Percentiles rank a stretch among this genome's conserved stretches.
Conservation (phyloP, 495 filamentous ascomycete genomes). For the Aspergillus saccharolyticus region DNA sequence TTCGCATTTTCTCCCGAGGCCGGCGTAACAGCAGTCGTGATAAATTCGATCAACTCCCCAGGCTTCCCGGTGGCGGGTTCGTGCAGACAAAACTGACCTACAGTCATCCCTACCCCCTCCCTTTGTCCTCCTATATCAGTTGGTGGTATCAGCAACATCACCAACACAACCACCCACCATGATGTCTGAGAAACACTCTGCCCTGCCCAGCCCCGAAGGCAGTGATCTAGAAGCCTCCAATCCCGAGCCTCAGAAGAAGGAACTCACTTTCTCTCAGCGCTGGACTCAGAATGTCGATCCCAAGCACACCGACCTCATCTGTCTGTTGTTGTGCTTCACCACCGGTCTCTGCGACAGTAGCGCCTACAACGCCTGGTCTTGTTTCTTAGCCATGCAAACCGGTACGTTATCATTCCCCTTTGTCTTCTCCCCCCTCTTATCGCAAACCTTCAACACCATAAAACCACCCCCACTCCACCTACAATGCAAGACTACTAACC, state of each 20-base stretch:
- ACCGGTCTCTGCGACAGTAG: slow-evolving; percentile 58
- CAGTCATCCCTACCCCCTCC: no score
- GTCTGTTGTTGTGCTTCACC: slow-evolving; percentile 51
- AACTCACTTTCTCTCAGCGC: background rate
- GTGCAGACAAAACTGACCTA: background rate
- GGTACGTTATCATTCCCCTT: slow-evolving; percentile 29
- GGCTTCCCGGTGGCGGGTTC: background rate
- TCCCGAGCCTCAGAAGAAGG: background rate
- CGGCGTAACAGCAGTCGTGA: background rate
- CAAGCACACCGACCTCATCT: slow-evolving; percentile 46
- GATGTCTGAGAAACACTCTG: background rate
- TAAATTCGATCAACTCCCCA: background rate
- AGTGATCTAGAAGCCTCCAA: background rate
- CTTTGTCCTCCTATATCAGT: background rate
- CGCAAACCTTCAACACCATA: background rate
- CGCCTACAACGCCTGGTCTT: slow-evolving; percentile 57
- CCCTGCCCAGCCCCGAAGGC: background rate
- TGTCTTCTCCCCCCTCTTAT: background rate
- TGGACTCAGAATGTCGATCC: slow-evolving; percentile 39
- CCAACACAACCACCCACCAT: background rate
- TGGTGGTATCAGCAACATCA: background rate
- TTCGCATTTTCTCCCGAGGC: background rate
- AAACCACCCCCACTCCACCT: background rate
- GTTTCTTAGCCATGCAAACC: slow-evolving; percentile 62
- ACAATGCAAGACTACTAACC: background rate